A percentile compares a stretch with the other conserved stretches of the same genome.
Evolutionary conservation across 1,139 yeast genomes (phyloP).

Genomic region (Debaryomyces udenii): DNA sequence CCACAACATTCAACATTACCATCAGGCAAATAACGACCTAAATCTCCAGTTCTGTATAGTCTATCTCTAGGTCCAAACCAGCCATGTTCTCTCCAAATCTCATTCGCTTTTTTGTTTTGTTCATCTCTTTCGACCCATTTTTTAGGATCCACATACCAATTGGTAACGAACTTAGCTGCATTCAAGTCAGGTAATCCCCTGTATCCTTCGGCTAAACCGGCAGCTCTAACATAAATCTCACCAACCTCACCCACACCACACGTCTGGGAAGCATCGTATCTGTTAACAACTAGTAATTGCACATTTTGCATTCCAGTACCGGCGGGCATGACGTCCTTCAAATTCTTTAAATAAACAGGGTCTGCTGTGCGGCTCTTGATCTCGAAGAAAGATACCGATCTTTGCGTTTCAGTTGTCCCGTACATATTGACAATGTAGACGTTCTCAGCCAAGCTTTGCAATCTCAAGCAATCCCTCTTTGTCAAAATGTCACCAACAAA

Average conservation of each 20-base stretch:
- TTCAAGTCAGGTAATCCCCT: conserved; percentile 89
- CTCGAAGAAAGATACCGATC: conserved; percentile 93
- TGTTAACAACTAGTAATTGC: conserved; percentile 88
- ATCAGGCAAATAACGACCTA: conserved; percentile 94
- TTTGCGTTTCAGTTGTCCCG: conserved; percentile 98
- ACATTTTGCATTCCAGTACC: conserved; percentile 97
- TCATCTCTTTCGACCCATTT: conserved; percentile 64
- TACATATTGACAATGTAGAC: conserved; percentile 95
- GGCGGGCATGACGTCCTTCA: conserved; percentile 97
- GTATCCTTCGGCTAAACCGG: conserved; percentile 96
- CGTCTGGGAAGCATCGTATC: conserved; percentile 81
- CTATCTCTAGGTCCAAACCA: conserved; percentile 97
- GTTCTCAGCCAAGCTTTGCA: conserved; percentile 89
- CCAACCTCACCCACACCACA: conserved; percentile 99
- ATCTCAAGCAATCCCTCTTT: conserved; percentile 90
- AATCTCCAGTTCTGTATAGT: conserved; percentile 93
- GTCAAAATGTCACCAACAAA: conserved; percentile 98
- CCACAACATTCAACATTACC: conserved; percentile 99
- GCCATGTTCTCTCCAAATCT: conserved; percentile 73
- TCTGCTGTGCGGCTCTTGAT: conserved; percentile 74
- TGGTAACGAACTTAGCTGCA: conserved; percentile 80
- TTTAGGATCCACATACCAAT: conserved; percentile 78
- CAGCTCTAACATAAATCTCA: conserved; percentile 97
- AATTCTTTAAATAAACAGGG: conserved; percentile 73
- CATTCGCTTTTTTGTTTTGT: conserved; percentile 36